phyloP scores from a whole-genome alignment of 2,329 filamentous ascomycete genomes.

The Aspergillus melleus region DNA sequence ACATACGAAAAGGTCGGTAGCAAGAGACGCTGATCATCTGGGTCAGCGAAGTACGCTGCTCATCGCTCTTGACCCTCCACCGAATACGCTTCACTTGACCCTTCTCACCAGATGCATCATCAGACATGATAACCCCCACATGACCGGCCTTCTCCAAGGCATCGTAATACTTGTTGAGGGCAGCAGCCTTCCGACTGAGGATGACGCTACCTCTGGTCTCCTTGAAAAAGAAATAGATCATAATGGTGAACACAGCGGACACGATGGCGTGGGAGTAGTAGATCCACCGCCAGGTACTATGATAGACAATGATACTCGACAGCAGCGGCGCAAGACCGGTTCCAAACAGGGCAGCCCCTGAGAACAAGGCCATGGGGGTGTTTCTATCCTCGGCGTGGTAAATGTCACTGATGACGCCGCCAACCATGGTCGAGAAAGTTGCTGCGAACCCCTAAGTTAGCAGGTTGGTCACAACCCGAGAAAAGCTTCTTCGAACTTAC shows the following conservation, averaged over 20 bases:
- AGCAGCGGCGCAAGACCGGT: conserved; percentile 78
- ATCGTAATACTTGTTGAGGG: conserved; percentile 78
- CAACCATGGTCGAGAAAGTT: conserved; percentile 83
- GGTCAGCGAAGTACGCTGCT: conserved; percentile 66
- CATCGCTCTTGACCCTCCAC: conserved; percentile 78
- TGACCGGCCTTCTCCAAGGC: conserved; percentile 66
- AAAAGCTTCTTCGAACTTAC: conserved; percentile 44
- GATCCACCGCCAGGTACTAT: conserved; percentile 77
- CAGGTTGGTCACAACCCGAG: conserved; percentile 11
- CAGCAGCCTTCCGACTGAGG: conserved; percentile 70
- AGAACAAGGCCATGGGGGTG: conserved; percentile 86
- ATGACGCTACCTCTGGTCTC: conserved; percentile 83
- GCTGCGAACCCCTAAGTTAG: conserved; percentile 21
- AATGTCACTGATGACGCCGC: conserved; percentile 86
- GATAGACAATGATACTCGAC: conserved; percentile 66
- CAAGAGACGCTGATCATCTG: conserved; percentile 74
- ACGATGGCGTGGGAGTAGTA: conserved; percentile 83
- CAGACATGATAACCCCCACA: conserved; percentile 53
- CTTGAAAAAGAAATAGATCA: conserved; percentile 69
- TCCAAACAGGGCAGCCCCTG: conserved; percentile 73
- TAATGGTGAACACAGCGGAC: conserved; percentile 61
- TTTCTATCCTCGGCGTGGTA: conserved; percentile 78
- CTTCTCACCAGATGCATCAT: conserved; percentile 26
- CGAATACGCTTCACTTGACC: conserved; percentile 59
- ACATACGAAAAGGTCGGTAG: conserved; percentile 69